Base-by-base conservation (phyloP, 306 rosid species). In the Rosa chinensis region DNA sequence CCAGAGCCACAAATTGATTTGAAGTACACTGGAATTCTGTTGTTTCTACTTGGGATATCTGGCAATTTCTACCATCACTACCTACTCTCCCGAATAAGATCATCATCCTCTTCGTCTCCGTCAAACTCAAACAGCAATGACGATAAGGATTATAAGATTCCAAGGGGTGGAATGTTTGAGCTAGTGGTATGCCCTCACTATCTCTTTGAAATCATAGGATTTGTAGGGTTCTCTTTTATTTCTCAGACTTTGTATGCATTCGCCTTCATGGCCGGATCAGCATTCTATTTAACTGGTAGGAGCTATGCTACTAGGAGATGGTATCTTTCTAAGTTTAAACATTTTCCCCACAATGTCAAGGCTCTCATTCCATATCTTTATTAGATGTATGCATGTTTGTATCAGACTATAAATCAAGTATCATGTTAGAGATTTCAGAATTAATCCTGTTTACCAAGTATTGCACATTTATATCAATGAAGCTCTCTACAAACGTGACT, bases 61-160 rank as follows among this genome's bases (percentile, higher is more conserved):
- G 94, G 98, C 13, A 94, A 94, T 86, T 86, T 94, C 73, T 90
- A 90, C 74, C 98, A 94, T 82, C 98, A 94, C 70, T 82, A 35
- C 80, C 82, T 90, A 66, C 90, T 94, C 1, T 84, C 94, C 2
- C 85, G 74, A 44, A 56, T 89, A 70, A 90, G 97, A 44, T 72
- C 59, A 49, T 63, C 68, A 23, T 61, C 67, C 68, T 28, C 68
- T 32, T 32, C 42, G n/a, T 63, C 42, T 63, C 20, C 18, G 4
- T 28, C 68, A 32, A 28, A 35, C 68, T 28, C 68, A 63, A 5
- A 63, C 13, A 80, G 53, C 64, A 21, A 86, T 20, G 92, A 89
- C 18, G 92, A 80, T 6, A 87, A 81, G 77, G 88, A 84, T 9
- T 94, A 94, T 61, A 90, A 79, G 85, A 86, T 94, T 78, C 97